These are phyloP conservation scores for Chaetomiaceae sp. DNA, from an alignment of 2,329 filamentous ascomycete species.

Conservation along the genomic window DNA sequence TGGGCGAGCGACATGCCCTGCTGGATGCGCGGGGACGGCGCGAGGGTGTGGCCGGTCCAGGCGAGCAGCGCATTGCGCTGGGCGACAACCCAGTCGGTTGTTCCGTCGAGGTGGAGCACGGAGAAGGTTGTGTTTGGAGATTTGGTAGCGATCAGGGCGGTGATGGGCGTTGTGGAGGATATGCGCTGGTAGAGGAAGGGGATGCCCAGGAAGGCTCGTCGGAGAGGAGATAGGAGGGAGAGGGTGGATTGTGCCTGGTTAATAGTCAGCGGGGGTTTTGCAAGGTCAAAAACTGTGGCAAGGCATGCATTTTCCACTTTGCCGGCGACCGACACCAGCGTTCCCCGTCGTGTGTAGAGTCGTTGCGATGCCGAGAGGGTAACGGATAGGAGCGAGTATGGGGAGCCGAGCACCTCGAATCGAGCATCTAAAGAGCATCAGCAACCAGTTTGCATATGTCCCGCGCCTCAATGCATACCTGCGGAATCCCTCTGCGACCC, in stretches of 20 bases:
- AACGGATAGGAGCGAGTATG: conserved; percentile 90
- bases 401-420: conserved; percentile 88
- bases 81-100: conserved; percentile 89
- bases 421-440: conserved; percentile 64
- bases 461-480: conserved; percentile 36
- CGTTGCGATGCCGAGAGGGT: conserved; percentile 89
- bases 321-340: conserved; percentile 82
- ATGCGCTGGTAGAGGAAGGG: conserved; percentile 94
- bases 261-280: background rate
- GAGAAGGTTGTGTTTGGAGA: conserved; percentile 82
- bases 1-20: conserved; percentile 71
- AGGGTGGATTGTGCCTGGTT: conserved; percentile 81
- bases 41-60: conserved; percentile 88
- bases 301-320: conserved; percentile 77
- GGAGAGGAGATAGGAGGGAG: conserved; percentile 78
- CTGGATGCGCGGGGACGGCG: conserved; percentile 70
- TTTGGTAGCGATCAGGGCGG: conserved; percentile 82
- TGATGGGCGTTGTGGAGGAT: conserved; percentile 81
- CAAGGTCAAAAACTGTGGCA: background rate
- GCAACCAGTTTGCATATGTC: background rate
- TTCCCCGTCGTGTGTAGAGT: conserved; percentile 87
- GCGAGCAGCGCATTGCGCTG: conserved; percentile 87
- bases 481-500: conserved; percentile 46
- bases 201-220: conserved; percentile 74
- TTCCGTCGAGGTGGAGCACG: conserved; percentile 84